Base-by-base conservation (phyloP, 495 filamentous ascomycete genomes). In the Xylaria nigripes region DNA sequence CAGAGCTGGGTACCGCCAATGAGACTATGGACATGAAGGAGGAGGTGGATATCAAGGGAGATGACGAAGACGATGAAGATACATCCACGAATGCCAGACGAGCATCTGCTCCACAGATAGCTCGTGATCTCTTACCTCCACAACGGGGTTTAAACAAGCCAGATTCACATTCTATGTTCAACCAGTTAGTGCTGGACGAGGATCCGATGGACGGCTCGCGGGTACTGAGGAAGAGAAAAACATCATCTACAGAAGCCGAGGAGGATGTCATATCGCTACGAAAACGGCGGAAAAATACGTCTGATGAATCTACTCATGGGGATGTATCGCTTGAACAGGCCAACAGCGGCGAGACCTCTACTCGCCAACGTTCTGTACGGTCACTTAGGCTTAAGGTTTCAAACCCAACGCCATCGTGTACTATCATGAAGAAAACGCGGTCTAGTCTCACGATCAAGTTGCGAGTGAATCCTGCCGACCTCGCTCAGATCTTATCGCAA, bases 81-180 rank as follows among this genome's bases (percentile, higher is more conserved):
- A 13, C 61, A 38, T 61, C 58, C n/a, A 58, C 65, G 57, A 56
- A 66, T 68, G 40, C 75, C 57, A 62, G 69, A 52, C 50, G 71
- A 40, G 60, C 75, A 29, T 74, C 76, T 19, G 73, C 73, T 10
- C 72, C 76, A 1, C 79, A 81, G 54, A 71, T 87, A 47, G 75
- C 86, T 22, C 77, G 85, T 50, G 89, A 94, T 68, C 74, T 95
- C 18, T 73, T 95, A 21, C 89, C 89, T 36, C 74, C 86, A 25
- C 82, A 86, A 43, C 79, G 82, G 45, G 85, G 85, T 29, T 62
- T 74, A 10, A 75, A 84, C 53, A 85, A 87, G 57, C 82, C 86
- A n/a, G 86, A 83, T 24, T 88, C 88, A 7, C 87, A 94, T 64
- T 91, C 90, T 0, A 82, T 94, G 36, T 95, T 94, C 68, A 88